A percentile compares a stretch with the other conserved stretches of the same genome.
phyloP scores from a whole-genome alignment of 2,329 filamentous ascomycete species.

The Penicillium verrucosum region DNA sequence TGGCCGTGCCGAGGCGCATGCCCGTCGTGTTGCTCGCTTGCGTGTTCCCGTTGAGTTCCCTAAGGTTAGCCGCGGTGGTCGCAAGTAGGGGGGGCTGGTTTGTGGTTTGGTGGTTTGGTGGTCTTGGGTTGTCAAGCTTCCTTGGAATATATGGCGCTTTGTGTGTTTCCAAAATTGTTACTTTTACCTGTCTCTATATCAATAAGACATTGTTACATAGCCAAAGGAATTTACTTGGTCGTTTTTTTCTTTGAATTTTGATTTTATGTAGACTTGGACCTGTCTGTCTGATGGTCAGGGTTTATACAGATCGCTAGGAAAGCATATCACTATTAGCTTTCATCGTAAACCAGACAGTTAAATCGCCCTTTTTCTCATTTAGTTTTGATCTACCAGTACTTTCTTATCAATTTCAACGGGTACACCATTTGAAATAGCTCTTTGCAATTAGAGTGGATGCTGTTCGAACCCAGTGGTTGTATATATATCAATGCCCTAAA shows the following conservation, averaged over 20 bases:
- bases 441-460: neutral
- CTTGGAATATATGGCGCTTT: constrained; percentile 7
- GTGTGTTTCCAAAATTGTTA: constrained; percentile 9
- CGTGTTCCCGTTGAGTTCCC: constrained; percentile 80
- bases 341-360: neutral
- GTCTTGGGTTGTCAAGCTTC: neutral
- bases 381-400: too few species aligned
- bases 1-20: constrained; percentile 57
- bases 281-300: neutral
- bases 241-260: neutral
- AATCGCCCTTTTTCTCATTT: neutral
- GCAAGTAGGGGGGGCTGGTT: constrained; percentile 20
- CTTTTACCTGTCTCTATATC: constrained; percentile 7
- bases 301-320: neutral
- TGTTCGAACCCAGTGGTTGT: too few species aligned
- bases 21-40: constrained; percentile 62
- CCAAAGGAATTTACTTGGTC: constrained; percentile 5
- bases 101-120: constrained; percentile 3
- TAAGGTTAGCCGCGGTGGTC: constrained; percentile 51
- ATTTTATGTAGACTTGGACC: neutral
- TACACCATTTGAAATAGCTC: neutral
- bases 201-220: constrained; percentile 10
- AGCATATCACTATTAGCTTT: neutral
- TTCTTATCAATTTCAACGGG: too few species aligned
- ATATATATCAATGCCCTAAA: neutral